Conservation (phyloP, 2,329 filamentous ascomycete species). For the Cytospora mali region DNA sequence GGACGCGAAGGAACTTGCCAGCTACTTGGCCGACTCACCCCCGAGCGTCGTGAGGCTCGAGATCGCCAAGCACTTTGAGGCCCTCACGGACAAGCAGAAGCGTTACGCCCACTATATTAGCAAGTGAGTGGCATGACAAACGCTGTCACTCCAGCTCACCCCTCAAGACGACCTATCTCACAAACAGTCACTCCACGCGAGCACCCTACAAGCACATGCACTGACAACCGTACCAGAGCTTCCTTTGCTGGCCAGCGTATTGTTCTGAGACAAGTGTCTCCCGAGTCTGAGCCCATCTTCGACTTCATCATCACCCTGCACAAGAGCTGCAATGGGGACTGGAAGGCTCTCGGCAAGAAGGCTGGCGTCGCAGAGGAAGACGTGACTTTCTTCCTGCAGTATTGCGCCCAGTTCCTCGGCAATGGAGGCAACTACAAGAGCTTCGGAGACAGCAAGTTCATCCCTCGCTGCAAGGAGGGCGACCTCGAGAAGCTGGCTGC, state of each 20-base stretch:
- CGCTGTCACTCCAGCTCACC: background rate
- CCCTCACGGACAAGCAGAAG: conserved; percentile 74
- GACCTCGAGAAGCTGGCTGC: conserved; percentile 67
- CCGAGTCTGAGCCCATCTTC: conserved; percentile 79
- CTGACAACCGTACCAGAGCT: conserved; percentile 54
- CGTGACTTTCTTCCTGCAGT: conserved; percentile 71
- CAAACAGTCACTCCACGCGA: background rate
- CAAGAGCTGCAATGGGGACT: conserved; percentile 68
- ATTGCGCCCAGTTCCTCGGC: conserved; percentile 71
- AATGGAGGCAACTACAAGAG: conserved; percentile 78
- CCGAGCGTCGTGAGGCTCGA: conserved; percentile 85
- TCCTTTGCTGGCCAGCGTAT: conserved; percentile 77
- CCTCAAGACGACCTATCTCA: background rate
- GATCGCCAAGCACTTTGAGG: conserved; percentile 91
- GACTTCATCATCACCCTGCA: conserved; percentile 78
- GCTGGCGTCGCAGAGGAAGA: conserved; percentile 66
- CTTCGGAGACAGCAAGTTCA: conserved; percentile 83
- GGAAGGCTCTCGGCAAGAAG: conserved; percentile 67
- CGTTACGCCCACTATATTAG: conserved; percentile 90
- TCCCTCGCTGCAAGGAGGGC: conserved; percentile 69
- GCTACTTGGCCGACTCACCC: conserved; percentile 90
- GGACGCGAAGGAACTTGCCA: conserved; percentile 63
- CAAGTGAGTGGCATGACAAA: conserved; percentile 54
- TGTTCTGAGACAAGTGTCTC: conserved; percentile 78
- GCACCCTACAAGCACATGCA: background rate